phyloP scores from a whole-genome alignment of 192 early-diverging fungal genomes.

The Backusella liffmaniae region DNA sequence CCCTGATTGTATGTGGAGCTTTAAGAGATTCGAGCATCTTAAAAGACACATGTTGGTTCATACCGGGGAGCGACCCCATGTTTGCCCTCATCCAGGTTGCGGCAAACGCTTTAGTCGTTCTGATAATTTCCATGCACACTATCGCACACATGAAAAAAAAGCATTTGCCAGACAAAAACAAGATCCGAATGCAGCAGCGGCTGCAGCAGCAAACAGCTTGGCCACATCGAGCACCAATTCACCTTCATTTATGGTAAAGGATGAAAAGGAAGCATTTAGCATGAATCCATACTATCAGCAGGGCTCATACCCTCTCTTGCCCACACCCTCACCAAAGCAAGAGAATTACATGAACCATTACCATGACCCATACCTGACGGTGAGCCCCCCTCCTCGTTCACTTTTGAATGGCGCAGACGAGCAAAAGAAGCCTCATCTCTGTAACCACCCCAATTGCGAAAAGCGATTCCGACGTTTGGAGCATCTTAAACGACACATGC shows the following conservation, averaged over 20 bases:
- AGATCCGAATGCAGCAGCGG: not conserved
- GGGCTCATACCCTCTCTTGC: not conserved
- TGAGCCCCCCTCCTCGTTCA: not conserved
- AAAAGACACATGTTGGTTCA: constrained; percentile 79
- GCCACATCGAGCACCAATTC: not conserved
- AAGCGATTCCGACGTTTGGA: constrained; percentile 74
- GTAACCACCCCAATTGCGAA: constrained; percentile 38
- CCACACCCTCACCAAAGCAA: constrained; percentile 4
- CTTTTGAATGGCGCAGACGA: not conserved
- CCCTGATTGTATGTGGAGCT: constrained; percentile 52
- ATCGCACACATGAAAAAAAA: constrained; percentile 72
- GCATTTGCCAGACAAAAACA: constrained; percentile 30
- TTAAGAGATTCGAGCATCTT: constrained; percentile 81
- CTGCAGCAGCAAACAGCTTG: not conserved
- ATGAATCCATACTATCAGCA: constrained; percentile 11
- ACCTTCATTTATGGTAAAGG: constrained; percentile 4
- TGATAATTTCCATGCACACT: constrained; percentile 75
- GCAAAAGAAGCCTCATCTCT: constrained; percentile 33
- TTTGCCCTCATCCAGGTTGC: constrained; percentile 69
- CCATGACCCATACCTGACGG: not conserved
- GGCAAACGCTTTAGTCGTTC: constrained; percentile 79
- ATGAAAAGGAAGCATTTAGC: constrained; percentile 8
- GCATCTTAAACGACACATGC: constrained; percentile 75
- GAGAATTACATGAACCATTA: not conserved
- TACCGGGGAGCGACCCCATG: constrained; percentile 71